Evolutionary conservation across 1,139 yeast genomes (phyloP), one percentile per base, ranked within the genome.

Genomic region (Trichomonascaceae sp.): DNA sequence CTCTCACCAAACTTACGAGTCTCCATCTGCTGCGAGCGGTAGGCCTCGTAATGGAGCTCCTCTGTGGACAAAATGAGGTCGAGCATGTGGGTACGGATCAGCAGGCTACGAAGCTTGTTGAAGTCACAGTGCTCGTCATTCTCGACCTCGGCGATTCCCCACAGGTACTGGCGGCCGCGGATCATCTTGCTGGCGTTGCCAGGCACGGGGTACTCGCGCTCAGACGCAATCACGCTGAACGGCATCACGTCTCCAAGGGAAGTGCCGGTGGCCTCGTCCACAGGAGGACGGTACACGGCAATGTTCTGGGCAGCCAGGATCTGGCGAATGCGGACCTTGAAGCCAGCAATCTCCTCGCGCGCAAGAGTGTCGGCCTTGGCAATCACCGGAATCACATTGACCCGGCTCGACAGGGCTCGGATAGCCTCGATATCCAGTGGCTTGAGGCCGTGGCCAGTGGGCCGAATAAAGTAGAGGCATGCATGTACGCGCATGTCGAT

Each of bases 141-240:
- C 59, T 89, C 98, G 34, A 89, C 95, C 59, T 89, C 97, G 34
- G 89, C 97, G 36, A 82, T 67, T 29, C 98, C 98, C 98, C 98
- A 89, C 42, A 93, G 87, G 55, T 89, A 89, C 57, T 82, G 82
- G 60, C 99, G 77, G 31, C 95, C 98, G 43, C 80, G 71, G 32
- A 84, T 87, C 43, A 71, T 65, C 43, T 72, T 69, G 27, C 95
- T 96, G 30, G 78, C 75, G 16, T 75, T 67, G 34, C 77, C 67
- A 8, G 23, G 9, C 5, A 30, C 30, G 51, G 82, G 87, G 42
- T 75, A 77, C 51, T 81, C 93, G 42, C 77, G 77, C 56, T 84
- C 95, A 8, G 94, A 78, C 2, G 96, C 96, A 59, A 89, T 76
- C 17, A 89, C 68, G 5, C 96, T 85, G 61, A 82, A 89, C 28